Percentiles rank a stretch among this genome's conserved stretches.
Evolutionary conservation across 2,329 filamentous ascomycete genomes (phyloP).

Genomic region (Fusarium agapanthi): DNA sequence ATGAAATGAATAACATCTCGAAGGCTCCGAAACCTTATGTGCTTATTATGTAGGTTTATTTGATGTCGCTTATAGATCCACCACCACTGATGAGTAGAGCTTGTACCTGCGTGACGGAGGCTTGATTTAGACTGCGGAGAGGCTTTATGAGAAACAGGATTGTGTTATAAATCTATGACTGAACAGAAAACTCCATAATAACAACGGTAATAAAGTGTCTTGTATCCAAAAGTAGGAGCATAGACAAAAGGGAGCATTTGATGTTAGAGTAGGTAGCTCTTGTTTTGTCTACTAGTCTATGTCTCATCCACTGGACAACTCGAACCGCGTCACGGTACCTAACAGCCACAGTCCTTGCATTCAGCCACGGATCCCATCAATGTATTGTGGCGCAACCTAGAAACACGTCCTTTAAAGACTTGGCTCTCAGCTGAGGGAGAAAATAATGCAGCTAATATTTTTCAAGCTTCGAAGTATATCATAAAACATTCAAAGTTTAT

Average conservation of each 20-base stretch:
- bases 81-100: slow-evolving; percentile 23
- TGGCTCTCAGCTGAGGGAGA: neutral
- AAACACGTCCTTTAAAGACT: neutral
- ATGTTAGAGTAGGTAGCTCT: slow-evolving; percentile 14
- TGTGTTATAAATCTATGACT: neutral
- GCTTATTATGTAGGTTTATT: slow-evolving; percentile 6
- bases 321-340: slow-evolving; percentile 26
- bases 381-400: slow-evolving; percentile 2
- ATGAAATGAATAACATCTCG: slow-evolving; percentile 20
- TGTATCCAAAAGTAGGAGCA: neutral
- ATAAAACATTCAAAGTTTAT: neutral
- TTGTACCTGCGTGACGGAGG: slow-evolving; percentile 14
- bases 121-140: slow-evolving; percentile 8
- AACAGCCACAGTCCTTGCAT: slow-evolving; percentile 7
- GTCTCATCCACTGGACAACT: slow-evolving; percentile 34
- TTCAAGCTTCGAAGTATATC: too few relatives aligned
- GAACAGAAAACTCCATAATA: neutral
- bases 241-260: slow-evolving; percentile 7
- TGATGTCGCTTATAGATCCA: slow-evolving; percentile 30
- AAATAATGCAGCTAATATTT: too few relatives aligned
- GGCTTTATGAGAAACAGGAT: neutral
- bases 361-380: slow-evolving; percentile 8
- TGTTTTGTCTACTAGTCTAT: slow-evolving; percentile 13
- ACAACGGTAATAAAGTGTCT: neutral
- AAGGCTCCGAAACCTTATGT: slow-evolving; percentile 6